Evolutionary conservation across 2,329 filamentous ascomycete genomes (phyloP).

Genomic region (Chrysoporthe cubensis): DNA sequence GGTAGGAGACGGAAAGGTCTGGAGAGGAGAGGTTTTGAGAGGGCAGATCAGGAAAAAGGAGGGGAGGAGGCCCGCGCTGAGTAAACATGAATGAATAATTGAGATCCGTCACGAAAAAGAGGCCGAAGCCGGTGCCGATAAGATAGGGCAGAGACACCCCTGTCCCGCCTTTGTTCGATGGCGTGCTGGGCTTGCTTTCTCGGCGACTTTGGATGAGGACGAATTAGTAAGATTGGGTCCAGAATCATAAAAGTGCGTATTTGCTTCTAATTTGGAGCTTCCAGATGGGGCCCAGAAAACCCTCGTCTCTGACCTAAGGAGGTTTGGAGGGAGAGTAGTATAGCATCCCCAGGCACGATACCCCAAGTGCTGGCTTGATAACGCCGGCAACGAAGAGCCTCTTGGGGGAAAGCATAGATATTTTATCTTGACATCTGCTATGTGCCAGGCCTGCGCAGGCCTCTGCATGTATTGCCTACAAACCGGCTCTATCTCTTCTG

Average conservation of each 20-base stretch:
- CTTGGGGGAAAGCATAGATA: no score
- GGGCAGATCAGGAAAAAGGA: neutral
- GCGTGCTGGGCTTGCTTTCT: constrained; percentile 18
- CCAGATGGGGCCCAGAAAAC: neutral
- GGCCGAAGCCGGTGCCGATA: constrained; percentile 28
- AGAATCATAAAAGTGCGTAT: neutral
- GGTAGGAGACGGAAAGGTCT: neutral
- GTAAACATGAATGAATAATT: constrained; percentile 3
- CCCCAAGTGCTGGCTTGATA: no score
- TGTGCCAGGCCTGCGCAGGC: no score
- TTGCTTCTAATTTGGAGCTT: no score
- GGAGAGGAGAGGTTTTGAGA: neutral
- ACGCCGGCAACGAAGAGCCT: no score
- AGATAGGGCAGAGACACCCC: constrained; percentile 1
- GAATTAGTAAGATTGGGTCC: no score
- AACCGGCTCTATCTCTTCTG: constrained; percentile 36
- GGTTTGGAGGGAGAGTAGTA: no score
- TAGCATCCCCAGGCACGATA: no score
- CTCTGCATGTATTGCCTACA: neutral
- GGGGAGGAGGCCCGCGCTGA: neutral
- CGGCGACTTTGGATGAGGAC: neutral
- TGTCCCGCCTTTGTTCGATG: constrained; percentile 3
- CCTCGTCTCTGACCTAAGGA: no score
- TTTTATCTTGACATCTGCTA: no score
- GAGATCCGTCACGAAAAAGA: neutral